These are phyloP conservation scores for Monilinia vaccinii-corymbosi DNA, from an alignment of 2,329 filamentous ascomycete genomes.

Conservation along the genomic window DNA sequence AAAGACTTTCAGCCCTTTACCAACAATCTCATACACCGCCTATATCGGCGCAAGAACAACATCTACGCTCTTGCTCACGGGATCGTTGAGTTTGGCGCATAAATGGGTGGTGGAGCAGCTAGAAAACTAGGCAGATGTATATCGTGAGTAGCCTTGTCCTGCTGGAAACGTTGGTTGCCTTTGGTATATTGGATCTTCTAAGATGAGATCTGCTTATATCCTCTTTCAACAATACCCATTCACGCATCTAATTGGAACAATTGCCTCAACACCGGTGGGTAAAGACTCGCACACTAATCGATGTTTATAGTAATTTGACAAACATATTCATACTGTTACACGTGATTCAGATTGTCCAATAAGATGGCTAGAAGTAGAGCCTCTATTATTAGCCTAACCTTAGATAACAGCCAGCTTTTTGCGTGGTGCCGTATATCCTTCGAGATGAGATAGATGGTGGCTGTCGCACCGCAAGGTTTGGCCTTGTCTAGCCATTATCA, in stretches of 20 bases:
- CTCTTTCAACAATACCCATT: not conserved
- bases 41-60: not conserved
- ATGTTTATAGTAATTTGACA: not conserved
- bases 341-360: too few species aligned
- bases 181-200: not conserved
- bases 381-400: too few species aligned
- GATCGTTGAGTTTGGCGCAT: not conserved
- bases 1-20: not conserved
- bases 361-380: too few species aligned
- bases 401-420: not conserved
- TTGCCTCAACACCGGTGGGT: conserved; percentile 9
- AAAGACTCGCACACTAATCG: not conserved
- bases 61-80: not conserved
- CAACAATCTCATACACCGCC: not conserved
- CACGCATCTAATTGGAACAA: not conserved
- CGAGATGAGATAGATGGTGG: not conserved
- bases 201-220: not conserved
- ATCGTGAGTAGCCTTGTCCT: conserved; percentile 6
- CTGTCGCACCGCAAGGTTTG: not conserved
- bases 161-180: conserved; percentile 1
- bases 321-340: too few species aligned
- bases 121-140: conserved; percentile 1
- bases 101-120: not conserved
- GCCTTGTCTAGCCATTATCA: not conserved
- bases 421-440: not conserved